Percentiles rank a stretch among this genome's conserved stretches.
phyloP scores from a whole-genome alignment of 2,329 filamentous ascomycete genomes.

The Gaeumannomyces sp. region DNA sequence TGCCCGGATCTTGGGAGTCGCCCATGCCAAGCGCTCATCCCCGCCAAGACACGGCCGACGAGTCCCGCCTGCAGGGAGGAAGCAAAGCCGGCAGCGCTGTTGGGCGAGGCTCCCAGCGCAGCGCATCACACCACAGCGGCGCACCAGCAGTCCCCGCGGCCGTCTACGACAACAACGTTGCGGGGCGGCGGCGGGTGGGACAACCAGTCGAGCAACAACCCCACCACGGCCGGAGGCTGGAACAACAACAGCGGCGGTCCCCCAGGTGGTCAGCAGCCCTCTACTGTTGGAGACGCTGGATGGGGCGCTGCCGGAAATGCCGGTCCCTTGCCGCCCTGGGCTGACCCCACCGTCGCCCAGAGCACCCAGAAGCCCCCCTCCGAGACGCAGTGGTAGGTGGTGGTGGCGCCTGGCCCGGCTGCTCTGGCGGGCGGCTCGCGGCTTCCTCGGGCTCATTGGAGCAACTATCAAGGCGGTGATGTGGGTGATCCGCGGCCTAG shows the following conservation, averaged over 20 bases:
- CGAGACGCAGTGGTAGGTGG: neutral
- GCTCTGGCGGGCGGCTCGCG: neutral
- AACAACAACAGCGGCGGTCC: constrained; percentile 3
- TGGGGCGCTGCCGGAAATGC: constrained; percentile 7
- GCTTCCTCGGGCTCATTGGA: neutral
- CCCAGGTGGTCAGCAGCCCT: constrained; percentile 3
- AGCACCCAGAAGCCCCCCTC: constrained; percentile 10
- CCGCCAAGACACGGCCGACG: neutral
- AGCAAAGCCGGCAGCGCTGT: neutral
- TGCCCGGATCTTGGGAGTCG: constrained; percentile 3
- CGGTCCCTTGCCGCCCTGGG: constrained; percentile 12
- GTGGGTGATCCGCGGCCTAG: neutral
- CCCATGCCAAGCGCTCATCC: constrained; percentile 4
- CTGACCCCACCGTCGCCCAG: constrained; percentile 14
- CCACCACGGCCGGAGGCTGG: neutral
- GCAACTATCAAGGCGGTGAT: neutral
- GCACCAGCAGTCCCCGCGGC: neutral
- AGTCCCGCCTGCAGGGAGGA: neutral
- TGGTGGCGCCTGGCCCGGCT: neutral
- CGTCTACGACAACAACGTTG: constrained; percentile 5
- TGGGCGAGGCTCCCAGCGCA: constrained; percentile 1
- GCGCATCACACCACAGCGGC: neutral
- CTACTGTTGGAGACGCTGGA: constrained; percentile 6
- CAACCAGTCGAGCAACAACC: constrained; percentile 5
- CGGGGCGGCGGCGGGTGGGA: neutral